Evolutionary conservation across 805 yeast genomes (phyloP), one percentile per base, ranked within the genome.

Genomic region (Hanseniaspora osmophila): DNA sequence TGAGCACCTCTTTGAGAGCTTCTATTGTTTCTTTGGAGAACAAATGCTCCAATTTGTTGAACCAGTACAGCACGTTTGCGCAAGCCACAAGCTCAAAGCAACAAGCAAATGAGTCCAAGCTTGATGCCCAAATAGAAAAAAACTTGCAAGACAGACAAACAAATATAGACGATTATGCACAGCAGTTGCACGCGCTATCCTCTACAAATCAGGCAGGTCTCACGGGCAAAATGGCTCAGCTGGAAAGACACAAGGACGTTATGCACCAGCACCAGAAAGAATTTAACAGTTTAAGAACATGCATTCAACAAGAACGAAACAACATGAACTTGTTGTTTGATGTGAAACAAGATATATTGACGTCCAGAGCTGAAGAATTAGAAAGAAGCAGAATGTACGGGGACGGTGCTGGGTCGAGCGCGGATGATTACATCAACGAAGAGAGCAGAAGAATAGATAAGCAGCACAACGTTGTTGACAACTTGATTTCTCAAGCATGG

Each of bases 401-500:
- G 15, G 42, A 46, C 27, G 33, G 39, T 22, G 22, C 42, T 1
- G 38, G 38, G 18, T 3, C n/a, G 10, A 63, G 63, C 52, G 84
- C 78, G 46, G 77, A 80, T 50, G 84, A 78, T 49, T 90, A 90
- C 60, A 78, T 84, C 59, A 70, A 81, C 47, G 78, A 82, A 48
- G 98, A 90, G 62, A 63, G 85, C 7, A 67, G 73, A 35, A 68
- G 95, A 43, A 81, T 82, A 16, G 84, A 84, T 51, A 70, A 70
- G 44, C 78, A 92, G 39, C 79, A 86, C 58, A 69, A 71, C 39
- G 67, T 87, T 44, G 84, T 94, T 13, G 96, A 92, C 58, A 66
- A 81, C 40, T 67, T 92, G 47, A 70, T 90, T 35, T 73, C 74
- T n/a, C 88, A 82, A 58, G 97, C 96, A 1, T 81, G 76, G 64